Conservation (phyloP, 2,329 filamentous ascomycete genomes). For the Zymoseptoria ardabiliae region DNA sequence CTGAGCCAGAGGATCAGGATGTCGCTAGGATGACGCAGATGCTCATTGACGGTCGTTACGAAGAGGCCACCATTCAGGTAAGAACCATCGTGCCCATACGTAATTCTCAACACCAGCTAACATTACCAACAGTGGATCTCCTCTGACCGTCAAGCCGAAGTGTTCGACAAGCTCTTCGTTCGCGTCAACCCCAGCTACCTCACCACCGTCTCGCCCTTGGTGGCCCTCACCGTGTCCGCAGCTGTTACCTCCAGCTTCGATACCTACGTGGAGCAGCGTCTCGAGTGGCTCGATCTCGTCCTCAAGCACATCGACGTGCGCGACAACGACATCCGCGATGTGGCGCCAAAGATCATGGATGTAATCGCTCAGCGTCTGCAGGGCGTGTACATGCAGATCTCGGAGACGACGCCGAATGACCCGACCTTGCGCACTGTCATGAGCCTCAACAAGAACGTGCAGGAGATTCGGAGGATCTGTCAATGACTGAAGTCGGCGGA, state of each 20-base stretch:
- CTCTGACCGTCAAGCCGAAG: conserved; percentile 49
- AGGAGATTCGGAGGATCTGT: conserved; percentile 15
- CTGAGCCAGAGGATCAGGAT: conserved; percentile 47
- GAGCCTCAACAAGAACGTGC: conserved; percentile 24
- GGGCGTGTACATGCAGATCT: conserved; percentile 49
- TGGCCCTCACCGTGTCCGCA: conserved; percentile 54
- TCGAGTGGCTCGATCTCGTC: conserved; percentile 53
- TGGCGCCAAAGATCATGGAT: conserved; percentile 54
- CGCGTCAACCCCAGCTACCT: conserved; percentile 52
- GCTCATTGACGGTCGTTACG: conserved; percentile 50
- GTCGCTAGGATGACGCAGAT: conserved; percentile 55
- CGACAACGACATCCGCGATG: conserved; percentile 45
- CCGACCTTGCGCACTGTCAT: conserved; percentile 30
- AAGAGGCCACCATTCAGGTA: conserved; percentile 40
- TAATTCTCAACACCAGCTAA: conserved; percentile 28
- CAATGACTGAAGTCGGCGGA: conserved; percentile 15
- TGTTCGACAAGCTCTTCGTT: conserved; percentile 58
- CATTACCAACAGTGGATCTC: conserved; percentile 48
- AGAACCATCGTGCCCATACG: conserved; percentile 4
- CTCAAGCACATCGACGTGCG: conserved; percentile 45
- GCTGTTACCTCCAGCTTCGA: conserved; percentile 53
- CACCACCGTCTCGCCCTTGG: conserved; percentile 47
- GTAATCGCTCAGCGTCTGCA: conserved; percentile 52
- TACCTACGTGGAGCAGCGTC: conserved; percentile 46
- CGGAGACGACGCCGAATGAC: conserved; percentile 46